Conservation (phyloP, 2,329 filamentous ascomycete genomes). For the Bipolaris victoriae region DNA sequence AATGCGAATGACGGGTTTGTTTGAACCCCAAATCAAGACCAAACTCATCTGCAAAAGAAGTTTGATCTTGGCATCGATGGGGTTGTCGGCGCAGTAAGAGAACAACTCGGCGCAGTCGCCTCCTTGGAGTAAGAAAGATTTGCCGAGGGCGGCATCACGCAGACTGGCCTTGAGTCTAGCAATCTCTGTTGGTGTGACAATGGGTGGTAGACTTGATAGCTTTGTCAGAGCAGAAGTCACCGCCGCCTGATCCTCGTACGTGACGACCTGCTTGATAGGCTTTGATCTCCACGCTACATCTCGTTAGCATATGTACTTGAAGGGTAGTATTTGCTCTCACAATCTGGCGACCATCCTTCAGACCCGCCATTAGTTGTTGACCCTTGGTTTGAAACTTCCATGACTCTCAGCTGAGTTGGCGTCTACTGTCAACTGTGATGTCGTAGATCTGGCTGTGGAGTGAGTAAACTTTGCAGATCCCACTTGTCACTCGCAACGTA, state of each 20-base stretch:
- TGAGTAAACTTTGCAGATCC: slow-evolving; percentile 19
- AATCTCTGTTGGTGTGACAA: slow-evolving; percentile 83
- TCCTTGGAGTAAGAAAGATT: slow-evolving; percentile 92
- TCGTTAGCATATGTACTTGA: slow-evolving; percentile 15
- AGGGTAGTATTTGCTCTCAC: slow-evolving; percentile 27
- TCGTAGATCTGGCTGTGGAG: slow-evolving; percentile 20
- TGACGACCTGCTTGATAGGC: slow-evolving; percentile 77
- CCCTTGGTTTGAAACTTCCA: slow-evolving; percentile 9
- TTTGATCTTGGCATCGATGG: slow-evolving; percentile 97
- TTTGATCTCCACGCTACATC: slow-evolving; percentile 73
- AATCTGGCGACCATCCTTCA: slow-evolving; percentile 50
- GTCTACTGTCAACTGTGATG: not conserved
- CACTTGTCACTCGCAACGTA: slow-evolving; percentile 14
- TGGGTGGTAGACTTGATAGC: slow-evolving; percentile 72
- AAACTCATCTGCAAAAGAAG: slow-evolving; percentile 96
- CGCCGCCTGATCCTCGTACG: slow-evolving; percentile 68
- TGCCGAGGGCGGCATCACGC: slow-evolving; percentile 84
- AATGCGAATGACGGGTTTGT: slow-evolving; percentile 87
- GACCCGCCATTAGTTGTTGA: slow-evolving; percentile 10
- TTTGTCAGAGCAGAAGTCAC: slow-evolving; percentile 67
- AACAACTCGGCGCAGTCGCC: slow-evolving; percentile 98
- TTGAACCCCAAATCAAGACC: slow-evolving; percentile 87
- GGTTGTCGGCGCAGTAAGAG: slow-evolving; percentile 87
- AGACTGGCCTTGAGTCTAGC: slow-evolving; percentile 77
- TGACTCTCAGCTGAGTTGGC: slow-evolving; percentile 3